Percentiles rank a stretch among this genome's conserved stretches.
phyloP scores from a whole-genome alignment of 371 early-diverging fungal genomes.

The Homolaphlyctis polyrhiza region DNA sequence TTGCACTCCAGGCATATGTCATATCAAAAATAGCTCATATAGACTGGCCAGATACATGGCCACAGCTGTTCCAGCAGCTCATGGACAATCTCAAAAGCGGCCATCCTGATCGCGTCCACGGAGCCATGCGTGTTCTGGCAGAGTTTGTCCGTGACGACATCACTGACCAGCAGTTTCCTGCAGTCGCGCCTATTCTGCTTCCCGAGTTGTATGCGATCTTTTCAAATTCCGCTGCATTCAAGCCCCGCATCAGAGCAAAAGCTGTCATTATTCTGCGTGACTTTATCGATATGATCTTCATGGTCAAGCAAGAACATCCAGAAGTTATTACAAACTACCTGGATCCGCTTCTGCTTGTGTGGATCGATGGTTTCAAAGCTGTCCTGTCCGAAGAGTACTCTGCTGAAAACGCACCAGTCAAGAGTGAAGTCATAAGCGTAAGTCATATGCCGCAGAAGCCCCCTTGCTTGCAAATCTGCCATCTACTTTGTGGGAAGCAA shows the following conservation, averaged over 20 bases:
- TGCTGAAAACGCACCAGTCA: conserved; percentile 16
- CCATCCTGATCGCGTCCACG: conserved; percentile 69
- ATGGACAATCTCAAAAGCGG: conserved; percentile 64
- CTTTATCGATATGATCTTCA: conserved; percentile 74
- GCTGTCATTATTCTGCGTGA: conserved; percentile 77
- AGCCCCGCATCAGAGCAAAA: conserved; percentile 66
- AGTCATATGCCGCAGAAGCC: no score
- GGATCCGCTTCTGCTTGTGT: conserved; percentile 68
- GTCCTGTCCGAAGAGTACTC: conserved; percentile 55
- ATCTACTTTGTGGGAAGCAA: not conserved
- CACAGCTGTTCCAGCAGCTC: conserved; percentile 76
- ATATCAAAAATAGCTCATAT: conserved; percentile 83
- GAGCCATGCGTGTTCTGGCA: conserved; percentile 80
- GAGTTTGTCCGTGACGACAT: conserved; percentile 84
- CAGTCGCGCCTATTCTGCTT: conserved; percentile 69
- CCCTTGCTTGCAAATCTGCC: conserved; percentile 2
- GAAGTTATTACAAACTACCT: conserved; percentile 62
- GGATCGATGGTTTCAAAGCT: conserved; percentile 67
- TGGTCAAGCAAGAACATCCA: conserved; percentile 70
- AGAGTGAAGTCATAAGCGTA: conserved; percentile 24
- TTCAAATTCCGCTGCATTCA: conserved; percentile 48
- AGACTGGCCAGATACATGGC: conserved; percentile 95
- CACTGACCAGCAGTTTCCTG: conserved; percentile 77
- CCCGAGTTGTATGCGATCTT: conserved; percentile 79
- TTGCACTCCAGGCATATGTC: conserved; percentile 63